These are phyloP conservation scores for Syzygium syzygioides DNA, from an alignment of 441 rosid species.

Conservation along the genomic window DNA sequence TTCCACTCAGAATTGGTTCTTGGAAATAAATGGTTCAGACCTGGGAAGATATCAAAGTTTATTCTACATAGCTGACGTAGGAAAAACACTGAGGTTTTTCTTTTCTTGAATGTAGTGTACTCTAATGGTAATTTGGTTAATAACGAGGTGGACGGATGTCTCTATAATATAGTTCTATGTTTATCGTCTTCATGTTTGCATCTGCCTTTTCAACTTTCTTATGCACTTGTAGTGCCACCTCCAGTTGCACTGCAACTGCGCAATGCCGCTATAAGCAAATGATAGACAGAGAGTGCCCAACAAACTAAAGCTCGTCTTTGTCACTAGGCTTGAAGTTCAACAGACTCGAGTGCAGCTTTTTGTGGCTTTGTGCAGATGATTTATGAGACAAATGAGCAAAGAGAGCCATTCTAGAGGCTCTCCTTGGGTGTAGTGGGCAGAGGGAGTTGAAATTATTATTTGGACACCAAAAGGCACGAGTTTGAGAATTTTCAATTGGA, in stretches of 20 bases:
- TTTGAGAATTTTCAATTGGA: background rate
- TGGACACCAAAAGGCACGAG: background rate
- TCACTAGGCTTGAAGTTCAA: too few species aligned
- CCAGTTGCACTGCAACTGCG: background rate
- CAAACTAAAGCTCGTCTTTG: too few species aligned
- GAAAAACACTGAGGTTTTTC: too few species aligned
- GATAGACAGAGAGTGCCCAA: background rate
- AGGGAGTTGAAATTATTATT: background rate
- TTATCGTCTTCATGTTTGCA: background rate
- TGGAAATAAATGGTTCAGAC: too few species aligned
- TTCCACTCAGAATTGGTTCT: too few species aligned
- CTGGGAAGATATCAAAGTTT: rapidly evolving
- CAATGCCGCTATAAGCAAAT: background rate
- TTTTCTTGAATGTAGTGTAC: too few species aligned
- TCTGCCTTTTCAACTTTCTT: background rate
- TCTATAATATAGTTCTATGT: too few species aligned
- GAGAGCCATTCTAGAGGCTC: background rate
- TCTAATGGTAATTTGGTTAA: too few species aligned
- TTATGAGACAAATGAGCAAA: too few species aligned
- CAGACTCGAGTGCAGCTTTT: too few species aligned
- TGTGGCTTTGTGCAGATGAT: too few species aligned
- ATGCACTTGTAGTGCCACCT: background rate
- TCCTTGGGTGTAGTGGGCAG: background rate
- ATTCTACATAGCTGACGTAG: too few species aligned
- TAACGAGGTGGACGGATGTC: background rate